Evolutionary conservation across 163 green algal genomes (phyloP).

Genomic region (Chlorella variabilis): DNA sequence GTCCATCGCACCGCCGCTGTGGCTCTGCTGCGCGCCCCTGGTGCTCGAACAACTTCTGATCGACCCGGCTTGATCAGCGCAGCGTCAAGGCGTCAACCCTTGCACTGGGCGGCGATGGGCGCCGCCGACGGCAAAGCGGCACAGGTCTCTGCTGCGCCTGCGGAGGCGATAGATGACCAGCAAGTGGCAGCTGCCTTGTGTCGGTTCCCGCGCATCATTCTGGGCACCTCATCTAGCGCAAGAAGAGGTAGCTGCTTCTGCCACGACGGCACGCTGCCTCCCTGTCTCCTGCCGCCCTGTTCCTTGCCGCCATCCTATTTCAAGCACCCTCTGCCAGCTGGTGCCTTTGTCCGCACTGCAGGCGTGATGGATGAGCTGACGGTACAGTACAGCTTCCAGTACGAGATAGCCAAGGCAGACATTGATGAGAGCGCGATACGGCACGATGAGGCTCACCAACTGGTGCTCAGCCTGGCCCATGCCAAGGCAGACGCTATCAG

Average conservation of each 20-base stretch:
- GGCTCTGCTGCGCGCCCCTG: no score
- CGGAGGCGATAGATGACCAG: background rate
- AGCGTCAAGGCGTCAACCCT: no score
- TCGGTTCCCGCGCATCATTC: slow-evolving; percentile 22
- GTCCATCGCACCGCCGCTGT: no score
- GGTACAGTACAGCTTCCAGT: slow-evolving; percentile 55
- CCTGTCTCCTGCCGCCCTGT: no score
- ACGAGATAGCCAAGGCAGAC: slow-evolving; percentile 68
- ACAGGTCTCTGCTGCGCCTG: no score
- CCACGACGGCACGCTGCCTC: no score
- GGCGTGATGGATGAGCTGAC: slow-evolving; percentile 59
- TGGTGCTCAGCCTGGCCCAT: slow-evolving; percentile 77
- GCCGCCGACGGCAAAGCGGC: background rate
- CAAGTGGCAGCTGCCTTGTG: background rate
- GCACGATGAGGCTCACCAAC: slow-evolving; percentile 53
- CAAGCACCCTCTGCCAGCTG: no score
- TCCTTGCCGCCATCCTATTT: no score
- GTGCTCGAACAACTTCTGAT: no score
- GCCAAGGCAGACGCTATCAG: slow-evolving; percentile 82
- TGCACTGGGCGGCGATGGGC: no score
- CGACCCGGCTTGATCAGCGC: no score
- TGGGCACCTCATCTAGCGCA: slow-evolving; percentile 33
- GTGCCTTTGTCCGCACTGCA: background rate
- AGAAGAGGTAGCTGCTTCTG: slow-evolving; percentile 12
- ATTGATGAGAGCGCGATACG: slow-evolving; percentile 90